Base-by-base conservation (phyloP, 2,329 filamentous ascomycete species). In the Hypoxylon sp. region DNA sequence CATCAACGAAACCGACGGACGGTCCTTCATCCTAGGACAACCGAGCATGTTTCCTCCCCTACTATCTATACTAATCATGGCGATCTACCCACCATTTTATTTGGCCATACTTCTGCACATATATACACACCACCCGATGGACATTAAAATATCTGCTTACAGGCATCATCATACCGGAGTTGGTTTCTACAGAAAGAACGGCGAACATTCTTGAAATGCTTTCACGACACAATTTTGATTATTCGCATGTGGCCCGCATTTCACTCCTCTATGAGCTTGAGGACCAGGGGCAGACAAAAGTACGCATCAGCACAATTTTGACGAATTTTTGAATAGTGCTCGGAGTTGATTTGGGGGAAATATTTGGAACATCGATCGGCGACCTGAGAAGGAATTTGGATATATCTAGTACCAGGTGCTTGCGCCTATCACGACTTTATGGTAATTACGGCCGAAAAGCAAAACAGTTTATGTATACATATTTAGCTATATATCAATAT, bases 111-210 rank as follows among this genome's bases (percentile, higher is more conserved):
- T 49, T 22, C 15, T 22, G 26, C 44, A 56, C 24, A 55, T 59
- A 52, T 52, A 56, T 57, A 65, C 58, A 43, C 47, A 44, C 15
- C 46, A 55, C 34, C 41, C 46, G 47, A 59, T 59, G 56, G 17
- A 24, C 24, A 24, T 53, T 47, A 59, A 55, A 32, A 60, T 58
- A 43, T 62, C 67, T 67, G 43, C 62, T 68, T 34, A 52, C 58
- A 70, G 64, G 56, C 58, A 61, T 67, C 70, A 73, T 71, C 61
- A 64, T 63, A 65, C 64, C 58, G 70, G 71, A 71, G 69, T 74
- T 72, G 50, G 65, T 59, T 68, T 65, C 67, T 60, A 67, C 32
- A 56, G 52, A 47, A 60, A 26, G 24, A 54, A 66, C 61, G 56
- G 61, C 41, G 50, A 22, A 56, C 58, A 52, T 50, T 46, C 34